Evolutionary conservation across 306 rosid genomes (phyloP), one percentile per base, ranked within the genome.

Genomic region (Vigna reflexopilosa): DNA sequence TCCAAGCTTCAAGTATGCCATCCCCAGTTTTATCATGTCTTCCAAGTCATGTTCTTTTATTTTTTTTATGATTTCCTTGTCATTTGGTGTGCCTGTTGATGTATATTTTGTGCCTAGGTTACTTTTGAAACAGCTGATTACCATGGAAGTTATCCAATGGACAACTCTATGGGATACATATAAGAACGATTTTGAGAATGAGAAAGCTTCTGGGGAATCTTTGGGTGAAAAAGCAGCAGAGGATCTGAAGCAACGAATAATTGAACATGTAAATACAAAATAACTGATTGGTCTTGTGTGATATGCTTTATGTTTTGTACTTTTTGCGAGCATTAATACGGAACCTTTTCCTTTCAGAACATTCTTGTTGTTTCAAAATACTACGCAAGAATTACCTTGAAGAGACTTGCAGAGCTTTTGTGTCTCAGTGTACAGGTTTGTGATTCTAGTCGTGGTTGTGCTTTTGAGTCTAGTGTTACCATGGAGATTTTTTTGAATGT

Each of bases 121-220:
- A 73, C 90, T 93, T 68, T 85, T 93, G 84, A 93, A 93, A 86
- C 97, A 91, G 74, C 74, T 93, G 71, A 91, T 90, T 73, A 93
- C 97, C 28, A 93, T 93, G 97, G 97, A 93, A 83, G 98, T 93
- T 52, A 79, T 93, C 82, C 97, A 91, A 78, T 93, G 98, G 98
- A 93, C 92, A 7, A 78, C 84, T 72, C 78, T 93, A 26, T 93
- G 97, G 98, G 88, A 88, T 81, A 62, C 90, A 54, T 90, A 89
- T 86, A 87, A 91, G 88, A 89, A 78, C 44, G 97, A 91, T 75
- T 93, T 93, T 77, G 93, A 90, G 83, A 91, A 78, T 16, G 97
- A 93, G 79, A 87, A 87, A 81, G 70, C 83, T 77, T 82, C 88
- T 64, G 98, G 98, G 49, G 90, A 92, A 34, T 85, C 89, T 70